These are phyloP conservation scores for Postia placenta DNA, from an alignment of 768 basidiomycete species.

Conservation along the genomic window DNA sequence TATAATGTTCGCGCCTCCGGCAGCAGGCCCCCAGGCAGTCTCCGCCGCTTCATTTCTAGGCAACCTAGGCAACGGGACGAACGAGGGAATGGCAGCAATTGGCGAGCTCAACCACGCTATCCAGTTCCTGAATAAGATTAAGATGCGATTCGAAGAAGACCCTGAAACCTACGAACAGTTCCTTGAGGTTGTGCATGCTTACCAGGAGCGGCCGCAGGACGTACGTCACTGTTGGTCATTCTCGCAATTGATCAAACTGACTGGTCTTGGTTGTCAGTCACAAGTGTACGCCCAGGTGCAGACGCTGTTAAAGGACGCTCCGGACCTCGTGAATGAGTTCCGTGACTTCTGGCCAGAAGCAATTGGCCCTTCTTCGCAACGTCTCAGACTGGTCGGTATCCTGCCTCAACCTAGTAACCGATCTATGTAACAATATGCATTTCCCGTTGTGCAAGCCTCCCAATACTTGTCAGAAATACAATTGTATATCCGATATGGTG, in stretches of 20 bases:
- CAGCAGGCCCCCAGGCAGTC: slow-evolving; percentile 7
- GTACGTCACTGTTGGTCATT: slow-evolving; percentile 37
- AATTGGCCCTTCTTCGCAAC: slow-evolving; percentile 34
- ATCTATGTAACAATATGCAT: too few relatives aligned
- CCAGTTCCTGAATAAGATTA: slow-evolving; percentile 98
- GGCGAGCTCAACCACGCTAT: slow-evolving; percentile 92
- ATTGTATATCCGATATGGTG: too few relatives aligned
- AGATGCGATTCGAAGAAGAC: slow-evolving; percentile 81
- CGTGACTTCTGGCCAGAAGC: slow-evolving; percentile 75
- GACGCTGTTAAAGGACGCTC: slow-evolving; percentile 73
- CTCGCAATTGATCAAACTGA: neutral
- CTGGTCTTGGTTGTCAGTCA: slow-evolving; percentile 30
- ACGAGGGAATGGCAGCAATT: slow-evolving; percentile 17
- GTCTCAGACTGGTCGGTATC: slow-evolving; percentile 38
- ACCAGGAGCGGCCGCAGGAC: slow-evolving; percentile 71
- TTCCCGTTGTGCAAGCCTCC: too few relatives aligned
- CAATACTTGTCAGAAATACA: too few relatives aligned
- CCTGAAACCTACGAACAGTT: slow-evolving; percentile 92
- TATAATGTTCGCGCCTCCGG: slow-evolving; percentile 2
- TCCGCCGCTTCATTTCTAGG: slow-evolving; percentile 57
- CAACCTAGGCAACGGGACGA: slow-evolving; percentile 34
- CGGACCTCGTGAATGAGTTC: slow-evolving; percentile 75
- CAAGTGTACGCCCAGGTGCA: slow-evolving; percentile 82
- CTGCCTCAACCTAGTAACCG: slow-evolving; percentile 41
- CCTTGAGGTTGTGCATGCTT: slow-evolving; percentile 80